These are phyloP conservation scores for Eimeria brunetti DNA, from an alignment of 169 alveolate species.

Conservation along the genomic window DNA sequence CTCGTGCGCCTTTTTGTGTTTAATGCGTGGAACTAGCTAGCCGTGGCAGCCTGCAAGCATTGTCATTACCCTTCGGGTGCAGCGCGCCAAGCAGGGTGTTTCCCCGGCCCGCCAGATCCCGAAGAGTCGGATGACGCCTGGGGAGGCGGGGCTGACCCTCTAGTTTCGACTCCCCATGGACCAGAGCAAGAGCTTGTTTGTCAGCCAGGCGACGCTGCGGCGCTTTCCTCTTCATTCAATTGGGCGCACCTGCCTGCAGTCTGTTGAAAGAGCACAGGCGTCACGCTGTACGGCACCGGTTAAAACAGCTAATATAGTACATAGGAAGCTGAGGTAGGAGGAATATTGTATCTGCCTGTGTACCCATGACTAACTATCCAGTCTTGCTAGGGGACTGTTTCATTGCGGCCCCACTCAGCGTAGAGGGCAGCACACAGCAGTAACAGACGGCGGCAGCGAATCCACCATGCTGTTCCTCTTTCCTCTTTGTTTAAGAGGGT, in stretches of 20 bases:
- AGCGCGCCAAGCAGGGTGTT: not conserved
- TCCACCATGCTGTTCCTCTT: too few species aligned
- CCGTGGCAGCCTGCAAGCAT: not conserved
- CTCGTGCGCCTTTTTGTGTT: not conserved
- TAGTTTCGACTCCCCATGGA: not conserved
- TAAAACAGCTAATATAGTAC: not conserved
- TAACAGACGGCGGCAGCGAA: too few species aligned
- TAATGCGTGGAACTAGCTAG: not conserved
- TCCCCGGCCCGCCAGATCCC: not conserved
- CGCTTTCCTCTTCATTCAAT: not conserved
- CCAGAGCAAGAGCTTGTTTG: not conserved
- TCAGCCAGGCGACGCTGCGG: not conserved
- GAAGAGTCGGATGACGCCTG: not conserved
- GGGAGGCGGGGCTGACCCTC: not conserved
- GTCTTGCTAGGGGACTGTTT: too few species aligned
- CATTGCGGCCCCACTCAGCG: too few species aligned
- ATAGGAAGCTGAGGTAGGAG: too few species aligned
- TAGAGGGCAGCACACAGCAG: too few species aligned
- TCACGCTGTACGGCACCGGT: not conserved
- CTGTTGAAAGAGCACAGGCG: not conserved
- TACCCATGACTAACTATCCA: too few species aligned
- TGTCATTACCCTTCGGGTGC: not conserved
- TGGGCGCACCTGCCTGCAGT: not conserved
- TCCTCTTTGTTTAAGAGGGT: too few species aligned
- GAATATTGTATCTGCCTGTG: too few species aligned